A percentile compares a stretch with the other conserved stretches of the same genome.
Conservation (phyloP, 768 basidiomycete species). For the Rhizopogon rudus region DNA sequence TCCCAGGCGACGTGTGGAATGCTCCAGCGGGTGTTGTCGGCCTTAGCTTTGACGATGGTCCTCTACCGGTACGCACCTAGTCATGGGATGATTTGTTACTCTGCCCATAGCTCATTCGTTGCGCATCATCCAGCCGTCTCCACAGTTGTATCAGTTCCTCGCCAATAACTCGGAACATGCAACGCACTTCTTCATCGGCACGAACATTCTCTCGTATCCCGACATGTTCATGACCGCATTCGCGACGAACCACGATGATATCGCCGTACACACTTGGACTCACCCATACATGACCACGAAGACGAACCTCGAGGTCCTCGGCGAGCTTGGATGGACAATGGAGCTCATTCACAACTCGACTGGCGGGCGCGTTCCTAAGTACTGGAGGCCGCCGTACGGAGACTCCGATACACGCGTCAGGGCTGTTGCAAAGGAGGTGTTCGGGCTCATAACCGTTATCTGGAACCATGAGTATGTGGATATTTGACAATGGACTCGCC, state of each 20-base stretch:
- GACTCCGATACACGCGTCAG: constrained; percentile 80
- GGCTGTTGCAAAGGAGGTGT: constrained; percentile 83
- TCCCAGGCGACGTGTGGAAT: constrained; percentile 65
- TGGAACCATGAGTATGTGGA: constrained; percentile 83
- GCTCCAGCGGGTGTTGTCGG: constrained; percentile 67
- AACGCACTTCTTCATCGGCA: constrained; percentile 90
- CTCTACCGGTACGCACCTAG: constrained; percentile 37
- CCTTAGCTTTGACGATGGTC: constrained; percentile 80
- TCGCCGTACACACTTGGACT: constrained; percentile 51
- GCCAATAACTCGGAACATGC: constrained; percentile 56
- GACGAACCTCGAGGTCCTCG: constrained; percentile 62
- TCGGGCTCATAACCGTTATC: constrained; percentile 77
- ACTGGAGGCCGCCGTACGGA: constrained; percentile 89
- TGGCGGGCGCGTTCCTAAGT: constrained; percentile 68
- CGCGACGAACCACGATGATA: constrained; percentile 30
- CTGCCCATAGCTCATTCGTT: constrained; percentile 1
- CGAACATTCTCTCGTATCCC: constrained; percentile 61
- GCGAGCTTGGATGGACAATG: constrained; percentile 75
- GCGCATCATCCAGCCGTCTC: constrained; percentile 29
- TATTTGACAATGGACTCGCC: background rate
- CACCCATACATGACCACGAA: constrained; percentile 82
- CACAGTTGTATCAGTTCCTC: constrained; percentile 61
- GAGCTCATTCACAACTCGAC: constrained; percentile 76
- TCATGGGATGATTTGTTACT: background rate
- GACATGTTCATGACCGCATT: constrained; percentile 51